These are phyloP conservation scores for Endotrypanum monterogeii DNA, from an alignment of 208 protist genomes.

Conservation along the genomic window DNA sequence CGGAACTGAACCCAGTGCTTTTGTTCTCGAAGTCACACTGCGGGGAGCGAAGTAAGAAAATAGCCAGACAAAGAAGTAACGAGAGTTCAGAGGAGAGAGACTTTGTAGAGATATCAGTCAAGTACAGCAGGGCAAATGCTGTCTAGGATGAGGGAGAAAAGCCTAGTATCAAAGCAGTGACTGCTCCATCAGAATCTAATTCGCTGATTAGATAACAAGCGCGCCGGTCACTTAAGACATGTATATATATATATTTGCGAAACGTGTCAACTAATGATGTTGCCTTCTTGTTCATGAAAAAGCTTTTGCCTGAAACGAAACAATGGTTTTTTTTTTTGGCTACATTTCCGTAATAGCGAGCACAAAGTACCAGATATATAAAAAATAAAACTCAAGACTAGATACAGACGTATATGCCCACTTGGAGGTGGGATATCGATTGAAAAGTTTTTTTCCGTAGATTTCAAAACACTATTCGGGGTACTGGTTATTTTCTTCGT, in stretches of 20 bases:
- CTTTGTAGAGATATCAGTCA: background rate
- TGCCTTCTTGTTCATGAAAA: background rate
- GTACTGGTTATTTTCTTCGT: background rate
- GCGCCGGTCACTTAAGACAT: background rate
- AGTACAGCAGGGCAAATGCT: background rate
- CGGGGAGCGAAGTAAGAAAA: constrained; percentile 14
- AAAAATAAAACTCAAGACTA: background rate
- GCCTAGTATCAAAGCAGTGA: background rate
- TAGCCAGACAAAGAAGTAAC: background rate
- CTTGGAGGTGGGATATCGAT: background rate
- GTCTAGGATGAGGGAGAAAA: background rate
- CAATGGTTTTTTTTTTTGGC: background rate
- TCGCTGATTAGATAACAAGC: background rate
- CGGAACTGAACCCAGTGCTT: background rate
- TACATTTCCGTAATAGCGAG: background rate
- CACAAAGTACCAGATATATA: background rate
- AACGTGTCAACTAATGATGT: background rate
- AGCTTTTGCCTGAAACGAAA: background rate
- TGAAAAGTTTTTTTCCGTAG: background rate
- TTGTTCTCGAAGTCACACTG: background rate
- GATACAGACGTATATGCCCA: background rate
- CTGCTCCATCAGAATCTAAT: background rate
- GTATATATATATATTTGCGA: too few relatives aligned
- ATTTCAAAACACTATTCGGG: background rate
- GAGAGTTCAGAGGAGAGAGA: background rate